phyloP scores from a whole-genome alignment of 805 yeast species.

The Wickerhamia fluorescens region DNA sequence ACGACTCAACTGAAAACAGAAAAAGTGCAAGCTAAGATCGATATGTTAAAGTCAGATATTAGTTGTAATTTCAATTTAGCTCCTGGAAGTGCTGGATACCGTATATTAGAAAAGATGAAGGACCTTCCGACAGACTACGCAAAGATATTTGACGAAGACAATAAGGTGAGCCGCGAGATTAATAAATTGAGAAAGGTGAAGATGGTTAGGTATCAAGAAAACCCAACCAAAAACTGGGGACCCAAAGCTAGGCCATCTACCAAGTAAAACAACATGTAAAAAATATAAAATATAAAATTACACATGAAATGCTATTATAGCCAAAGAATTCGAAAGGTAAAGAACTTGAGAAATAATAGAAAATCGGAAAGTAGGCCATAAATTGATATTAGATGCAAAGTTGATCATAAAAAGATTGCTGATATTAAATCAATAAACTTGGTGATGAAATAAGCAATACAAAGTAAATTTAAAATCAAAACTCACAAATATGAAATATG shows the following conservation, averaged over 20 bases:
- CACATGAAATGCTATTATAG: background rate
- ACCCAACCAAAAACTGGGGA: constrained; percentile 96
- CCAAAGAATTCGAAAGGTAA: too few relatives aligned
- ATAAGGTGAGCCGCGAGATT: constrained; percentile 50
- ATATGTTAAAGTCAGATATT: constrained; percentile 18
- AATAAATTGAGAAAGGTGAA: constrained; percentile 64
- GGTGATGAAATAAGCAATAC: background rate
- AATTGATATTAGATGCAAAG: too few relatives aligned
- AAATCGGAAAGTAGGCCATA: too few relatives aligned
- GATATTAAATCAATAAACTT: too few relatives aligned
- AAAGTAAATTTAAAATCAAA: too few relatives aligned
- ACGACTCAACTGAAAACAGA: constrained; percentile 7
- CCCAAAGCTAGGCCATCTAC: constrained; percentile 73
- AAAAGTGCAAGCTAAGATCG: constrained; percentile 9
- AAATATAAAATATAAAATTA: too few relatives aligned
- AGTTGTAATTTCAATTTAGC: constrained; percentile 38
- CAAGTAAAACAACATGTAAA: background rate
- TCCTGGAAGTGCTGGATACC: constrained; percentile 42
- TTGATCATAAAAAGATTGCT: too few relatives aligned
- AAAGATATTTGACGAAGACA: constrained; percentile 54
- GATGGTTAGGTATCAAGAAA: constrained; percentile 82
- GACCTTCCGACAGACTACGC: constrained; percentile 17
- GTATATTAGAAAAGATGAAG: constrained; percentile 41
- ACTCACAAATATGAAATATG: background rate
- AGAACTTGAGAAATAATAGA: too few relatives aligned